Evolutionary conservation across 2,329 filamentous ascomycete species (phyloP).

Genomic region (Tolypocladium pustulatum): DNA sequence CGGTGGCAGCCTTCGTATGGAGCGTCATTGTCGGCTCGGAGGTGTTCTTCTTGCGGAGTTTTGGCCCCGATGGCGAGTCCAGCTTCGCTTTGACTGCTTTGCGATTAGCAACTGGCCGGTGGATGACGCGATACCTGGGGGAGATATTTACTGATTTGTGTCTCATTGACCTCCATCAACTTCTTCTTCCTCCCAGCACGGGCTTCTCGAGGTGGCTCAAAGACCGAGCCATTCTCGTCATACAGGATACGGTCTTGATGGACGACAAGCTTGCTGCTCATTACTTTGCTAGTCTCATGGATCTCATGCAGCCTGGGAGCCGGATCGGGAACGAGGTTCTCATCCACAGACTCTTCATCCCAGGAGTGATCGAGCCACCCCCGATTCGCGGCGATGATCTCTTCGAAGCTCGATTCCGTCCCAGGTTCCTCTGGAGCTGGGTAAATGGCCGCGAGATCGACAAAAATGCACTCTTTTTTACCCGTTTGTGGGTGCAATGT

Average conservation of each 20-base stretch:
- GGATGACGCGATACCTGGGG: not conserved
- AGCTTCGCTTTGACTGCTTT: conserved; percentile 77
- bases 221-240: conserved; percentile 49
- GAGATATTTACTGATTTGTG: conserved; percentile 68
- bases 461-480: conserved; percentile 76
- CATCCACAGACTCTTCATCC: conserved; percentile 32
- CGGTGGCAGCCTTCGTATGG: conserved; percentile 87
- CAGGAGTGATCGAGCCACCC: conserved; percentile 56
- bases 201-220: conserved; percentile 32
- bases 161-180: conserved; percentile 77
- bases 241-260: conserved; percentile 34
- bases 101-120: conserved; percentile 15
- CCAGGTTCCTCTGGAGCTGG: conserved; percentile 61
- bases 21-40: conserved; percentile 96
- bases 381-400: conserved; percentile 68
- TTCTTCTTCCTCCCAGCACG: conserved; percentile 59
- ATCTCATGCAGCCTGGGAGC: conserved; percentile 17
- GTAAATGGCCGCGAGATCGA: conserved; percentile 78
- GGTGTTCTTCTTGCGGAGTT: conserved; percentile 65
- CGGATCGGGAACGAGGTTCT: conserved; percentile 19
- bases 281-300: conserved; percentile 16
- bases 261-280: conserved; percentile 28
- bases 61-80: conserved; percentile 78
- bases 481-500: conserved; percentile 74
- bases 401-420: conserved; percentile 82